phyloP scores from a whole-genome alignment of 1,284 basidiomycete species.

The Cutaneotrichosporon sp. region DNA sequence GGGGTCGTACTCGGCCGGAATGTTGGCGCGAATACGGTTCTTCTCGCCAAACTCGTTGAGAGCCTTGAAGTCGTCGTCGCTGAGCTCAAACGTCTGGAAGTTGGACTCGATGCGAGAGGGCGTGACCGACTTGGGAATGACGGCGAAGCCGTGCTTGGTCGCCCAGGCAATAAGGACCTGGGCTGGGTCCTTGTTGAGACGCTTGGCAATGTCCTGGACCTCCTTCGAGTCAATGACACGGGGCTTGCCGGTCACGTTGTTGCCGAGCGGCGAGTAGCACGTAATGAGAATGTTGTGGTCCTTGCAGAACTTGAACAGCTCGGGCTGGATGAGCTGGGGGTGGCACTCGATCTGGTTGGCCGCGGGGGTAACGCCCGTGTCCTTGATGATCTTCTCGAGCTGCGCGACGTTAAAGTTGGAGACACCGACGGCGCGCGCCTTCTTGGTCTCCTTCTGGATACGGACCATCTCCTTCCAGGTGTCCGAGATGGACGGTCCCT shows the following conservation, averaged over 20 bases:
- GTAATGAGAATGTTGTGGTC: constrained; percentile 71
- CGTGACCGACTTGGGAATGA: constrained; percentile 67
- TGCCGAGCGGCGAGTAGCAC: constrained; percentile 47
- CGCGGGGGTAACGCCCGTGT: constrained; percentile 69
- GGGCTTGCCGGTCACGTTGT: constrained; percentile 48
- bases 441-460: constrained; percentile 38
- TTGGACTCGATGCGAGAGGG: constrained; percentile 56
- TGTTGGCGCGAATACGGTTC: constrained; percentile 58
- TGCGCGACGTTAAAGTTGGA: constrained; percentile 71
- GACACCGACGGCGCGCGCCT: constrained; percentile 52
- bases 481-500: constrained; percentile 26
- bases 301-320: constrained; percentile 49
- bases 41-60: constrained; percentile 56
- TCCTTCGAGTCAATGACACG: constrained; percentile 44
- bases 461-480: constrained; percentile 46
- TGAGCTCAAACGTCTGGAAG: constrained; percentile 63
- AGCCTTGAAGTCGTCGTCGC: constrained; percentile 58
- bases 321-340: constrained; percentile 52
- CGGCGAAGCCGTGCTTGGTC: constrained; percentile 46
- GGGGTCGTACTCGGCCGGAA: constrained; percentile 55
- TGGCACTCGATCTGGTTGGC: constrained; percentile 82
- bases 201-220: constrained; percentile 59
- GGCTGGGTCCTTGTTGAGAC: constrained; percentile 57
- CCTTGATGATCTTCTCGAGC: constrained; percentile 64
- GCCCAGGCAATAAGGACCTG: constrained; percentile 69